Evolutionary conservation across 1,284 basidiomycete species (phyloP), one percentile per base, ranked within the genome.

Genomic region (Fomitopsis schrenkii): DNA sequence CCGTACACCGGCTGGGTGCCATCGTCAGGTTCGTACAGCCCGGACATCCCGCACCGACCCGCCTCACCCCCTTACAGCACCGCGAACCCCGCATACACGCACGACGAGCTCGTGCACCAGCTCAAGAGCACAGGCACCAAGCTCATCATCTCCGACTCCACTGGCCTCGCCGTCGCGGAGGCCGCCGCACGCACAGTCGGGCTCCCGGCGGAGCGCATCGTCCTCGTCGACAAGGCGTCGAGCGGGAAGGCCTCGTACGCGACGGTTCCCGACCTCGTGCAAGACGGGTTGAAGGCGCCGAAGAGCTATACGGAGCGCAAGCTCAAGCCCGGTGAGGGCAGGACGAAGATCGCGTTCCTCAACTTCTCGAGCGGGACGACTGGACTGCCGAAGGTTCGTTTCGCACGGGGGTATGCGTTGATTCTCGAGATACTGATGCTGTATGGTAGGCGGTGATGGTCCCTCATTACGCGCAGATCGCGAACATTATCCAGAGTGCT

Each of bases 311-410:
- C 70, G 5, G 81, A 82, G 61, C 71, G 75, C 42, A 76, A 71
- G 28, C 76, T 91, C 36, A 69, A 67, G 17, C 75, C 79, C 1
- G 90, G 87, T 0, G 90, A 92, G 71, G 84, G 77, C 22, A 84
- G 80, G 71, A 84, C 77, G 7, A 86, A 87, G 61, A 64, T 91
- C 3, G 92, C 91, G 0, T 87, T 93, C 64, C 74, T 92, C 41
- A 86, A 80, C 54, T 92, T 93, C 71, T 91, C 89, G 0, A 90
- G 86, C 59, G 92, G 91, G 19, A 94, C 92, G 2, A 94, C 92
- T 66, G 91, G 91, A 10, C 85, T 82, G 66, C 89, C 91, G 1
- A 93, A 93, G 80, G 90, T 89, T 35, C n/a, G 45, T 26, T 10
- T 22, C 15, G 9, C 19, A 10, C 22, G 14, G 28, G n/a, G n/a